These are phyloP conservation scores for Boletellus emodensis DNA, from an alignment of 768 basidiomycete species.

Conservation along the genomic window DNA sequence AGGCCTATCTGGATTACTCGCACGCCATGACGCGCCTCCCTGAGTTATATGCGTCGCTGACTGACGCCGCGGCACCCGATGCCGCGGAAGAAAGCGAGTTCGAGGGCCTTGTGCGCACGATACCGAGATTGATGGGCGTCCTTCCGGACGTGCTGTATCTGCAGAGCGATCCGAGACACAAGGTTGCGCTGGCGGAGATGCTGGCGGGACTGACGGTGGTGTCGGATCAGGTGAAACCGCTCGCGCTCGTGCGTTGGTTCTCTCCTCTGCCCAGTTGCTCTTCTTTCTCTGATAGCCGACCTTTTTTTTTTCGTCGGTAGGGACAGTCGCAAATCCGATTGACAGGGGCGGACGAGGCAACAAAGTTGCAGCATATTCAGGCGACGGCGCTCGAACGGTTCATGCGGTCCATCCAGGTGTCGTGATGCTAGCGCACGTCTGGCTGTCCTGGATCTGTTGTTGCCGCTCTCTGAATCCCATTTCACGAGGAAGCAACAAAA, in stretches of 20 bases:
- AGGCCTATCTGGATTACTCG: slow-evolving; percentile 74
- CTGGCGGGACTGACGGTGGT: slow-evolving; percentile 54
- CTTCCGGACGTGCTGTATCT: slow-evolving; percentile 67
- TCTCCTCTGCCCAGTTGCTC: neutral
- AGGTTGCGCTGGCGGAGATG: slow-evolving; percentile 72
- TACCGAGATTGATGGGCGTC: slow-evolving; percentile 62
- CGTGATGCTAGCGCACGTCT: slow-evolving; percentile 15
- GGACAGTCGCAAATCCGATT: slow-evolving; percentile 43
- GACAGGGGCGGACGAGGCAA: slow-evolving; percentile 50
- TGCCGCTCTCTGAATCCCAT: slow-evolving; percentile 19
- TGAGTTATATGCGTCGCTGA: slow-evolving; percentile 44
- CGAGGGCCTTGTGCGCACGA: slow-evolving; percentile 53
- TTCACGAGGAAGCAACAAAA: neutral
- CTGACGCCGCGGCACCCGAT: slow-evolving; percentile 43
- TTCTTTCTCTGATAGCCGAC: neutral
- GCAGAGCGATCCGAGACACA: slow-evolving; percentile 57
- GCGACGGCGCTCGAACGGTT: slow-evolving; percentile 64
- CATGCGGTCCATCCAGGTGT: slow-evolving; percentile 48
- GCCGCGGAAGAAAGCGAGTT: slow-evolving; percentile 48
- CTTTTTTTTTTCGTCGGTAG: slow-evolving; percentile 13
- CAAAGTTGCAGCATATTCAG: slow-evolving; percentile 60
- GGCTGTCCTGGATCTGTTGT: slow-evolving; percentile 10
- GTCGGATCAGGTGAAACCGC: slow-evolving; percentile 57
- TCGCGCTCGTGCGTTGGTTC: slow-evolving; percentile 50
- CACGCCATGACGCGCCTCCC: slow-evolving; percentile 60